Percentiles rank a stretch among this genome's conserved stretches.
These are phyloP conservation scores for Hyaloperonospora arabidopsidis DNA, from an alignment of 352 stramenopile genomes.

Conservation along the genomic window DNA sequence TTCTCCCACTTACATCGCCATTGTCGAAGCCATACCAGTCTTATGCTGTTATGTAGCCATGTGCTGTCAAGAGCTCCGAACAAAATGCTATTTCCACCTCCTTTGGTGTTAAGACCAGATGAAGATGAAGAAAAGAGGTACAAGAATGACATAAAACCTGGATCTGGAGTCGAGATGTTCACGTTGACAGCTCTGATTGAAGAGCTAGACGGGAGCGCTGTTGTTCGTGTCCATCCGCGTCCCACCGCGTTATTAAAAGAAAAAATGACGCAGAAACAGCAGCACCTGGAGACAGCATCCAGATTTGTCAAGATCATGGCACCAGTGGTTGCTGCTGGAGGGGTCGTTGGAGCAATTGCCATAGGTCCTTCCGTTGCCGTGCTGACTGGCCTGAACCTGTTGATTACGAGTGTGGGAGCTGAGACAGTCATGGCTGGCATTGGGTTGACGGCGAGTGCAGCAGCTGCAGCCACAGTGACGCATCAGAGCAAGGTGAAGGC, in stretches of 20 bases:
- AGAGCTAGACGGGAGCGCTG: slow-evolving; percentile 23
- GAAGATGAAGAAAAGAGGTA: slow-evolving; percentile 1
- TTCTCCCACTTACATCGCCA: slow-evolving; percentile 39
- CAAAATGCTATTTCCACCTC: slow-evolving; percentile 15
- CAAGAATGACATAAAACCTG: not conserved
- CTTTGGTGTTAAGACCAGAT: slow-evolving; percentile 11
- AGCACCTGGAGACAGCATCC: slow-evolving; percentile 20
- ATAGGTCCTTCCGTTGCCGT: slow-evolving; percentile 41
- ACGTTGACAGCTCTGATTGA: slow-evolving; percentile 34
- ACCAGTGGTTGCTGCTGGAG: slow-evolving; percentile 50
- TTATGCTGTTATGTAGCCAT: slow-evolving; percentile 16
- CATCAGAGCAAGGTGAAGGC: slow-evolving; percentile 44
- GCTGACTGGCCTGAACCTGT: slow-evolving; percentile 51
- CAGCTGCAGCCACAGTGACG: slow-evolving; percentile 43
- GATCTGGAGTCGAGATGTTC: slow-evolving; percentile 12
- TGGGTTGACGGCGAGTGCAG: slow-evolving; percentile 48
- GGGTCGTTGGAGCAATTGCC: slow-evolving; percentile 46
- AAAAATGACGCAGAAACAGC: slow-evolving; percentile 4
- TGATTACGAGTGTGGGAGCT: slow-evolving; percentile 41
- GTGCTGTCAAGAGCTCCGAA: slow-evolving; percentile 23
- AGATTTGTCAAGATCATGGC: slow-evolving; percentile 33
- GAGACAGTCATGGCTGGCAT: slow-evolving; percentile 53
- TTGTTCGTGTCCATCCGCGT: slow-evolving; percentile 3
- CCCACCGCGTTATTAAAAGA: slow-evolving; percentile 2
- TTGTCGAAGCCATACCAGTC: slow-evolving; percentile 30